phyloP scores from a whole-genome alignment of 2,329 filamentous ascomycete species.

The Plenodomus tracheiphilus region DNA sequence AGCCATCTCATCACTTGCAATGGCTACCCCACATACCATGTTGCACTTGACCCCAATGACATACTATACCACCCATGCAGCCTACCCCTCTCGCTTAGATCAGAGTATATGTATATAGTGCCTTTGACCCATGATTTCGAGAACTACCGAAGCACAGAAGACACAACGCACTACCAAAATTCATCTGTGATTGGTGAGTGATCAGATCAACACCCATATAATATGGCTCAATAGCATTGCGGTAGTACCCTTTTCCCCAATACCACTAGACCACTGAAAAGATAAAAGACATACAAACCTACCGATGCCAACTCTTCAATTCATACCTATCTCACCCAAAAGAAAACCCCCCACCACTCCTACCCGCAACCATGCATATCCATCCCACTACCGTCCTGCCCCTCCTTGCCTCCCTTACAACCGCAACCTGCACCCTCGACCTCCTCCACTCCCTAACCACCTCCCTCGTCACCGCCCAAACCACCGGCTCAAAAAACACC shows the following conservation, averaged over 20 bases:
- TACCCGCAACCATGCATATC: slow-evolving; percentile 6
- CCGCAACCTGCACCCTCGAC: slow-evolving; percentile 26
- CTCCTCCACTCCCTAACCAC: slow-evolving; percentile 22
- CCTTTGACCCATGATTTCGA: background rate
- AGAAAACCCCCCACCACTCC: background rate
- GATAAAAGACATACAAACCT: background rate
- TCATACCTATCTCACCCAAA: background rate
- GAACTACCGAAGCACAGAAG: slow-evolving; percentile 8
- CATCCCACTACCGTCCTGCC: background rate
- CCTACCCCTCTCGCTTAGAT: slow-evolving; percentile 1
- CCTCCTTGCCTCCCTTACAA: slow-evolving; percentile 11
- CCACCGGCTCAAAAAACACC: slow-evolving; percentile 21
- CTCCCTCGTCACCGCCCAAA: slow-evolving; percentile 25
- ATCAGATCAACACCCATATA: background rate
- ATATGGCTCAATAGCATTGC: background rate
- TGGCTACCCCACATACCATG: slow-evolving; percentile 1
- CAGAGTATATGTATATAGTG: slow-evolving; percentile 1
- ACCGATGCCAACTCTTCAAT: background rate
- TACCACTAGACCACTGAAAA: background rate
- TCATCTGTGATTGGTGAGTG: background rate
- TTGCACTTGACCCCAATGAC: too few species aligned
- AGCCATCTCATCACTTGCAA: too few species aligned
- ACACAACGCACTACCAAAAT: background rate
- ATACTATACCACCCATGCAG: background rate
- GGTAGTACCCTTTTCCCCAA: background rate